Base-by-base conservation (phyloP, 371 early-diverging fungal genomes). In the Massospora cicadina region DNA sequence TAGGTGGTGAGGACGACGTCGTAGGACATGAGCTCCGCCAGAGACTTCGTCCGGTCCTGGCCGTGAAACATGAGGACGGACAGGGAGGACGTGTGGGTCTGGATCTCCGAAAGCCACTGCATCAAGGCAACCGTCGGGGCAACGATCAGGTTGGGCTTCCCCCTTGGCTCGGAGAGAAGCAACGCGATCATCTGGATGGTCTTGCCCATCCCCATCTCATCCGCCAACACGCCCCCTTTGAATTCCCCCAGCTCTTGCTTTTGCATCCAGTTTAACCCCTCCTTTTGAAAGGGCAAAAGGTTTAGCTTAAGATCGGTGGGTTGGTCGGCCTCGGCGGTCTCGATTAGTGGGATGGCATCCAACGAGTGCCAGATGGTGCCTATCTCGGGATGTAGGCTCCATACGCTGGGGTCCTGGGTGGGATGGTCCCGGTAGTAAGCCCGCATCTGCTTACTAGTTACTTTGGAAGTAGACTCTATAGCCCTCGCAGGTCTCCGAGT, bases 161-260 rank as follows among this genome's bases (percentile, higher is more conserved):
- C 72, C 10, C 71, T 72, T 1, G 73, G 76, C 33, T 81, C 82
- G 21, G 76, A 71, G 12, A 92, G 73, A 1, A 96, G 69, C 54
- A 97, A 76, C 0, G 93, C 79, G 53, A 98, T 93, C 29, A 90
- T 89, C 71, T 97, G 98, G 58, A 99, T 88, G 0, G 99, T 98
- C 74, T 99, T 99, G 17, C 99, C 98, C 93, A 98, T 91, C 2
- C 98, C 95, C 95, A 96, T 96, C 68, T 94, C 94, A 76, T 93
- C 93, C 71, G 81, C 79, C 43, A 70, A 13, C 24, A 74, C n/a
- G 17, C 55, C 64, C 0, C 54, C 53, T 66, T 70, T 70, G 72
- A 81, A 79, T 23, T 72, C 68, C 0, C 71, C 65, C 24, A 73
- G 66, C 67, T 93, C 93, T 66, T 91, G 91, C 56, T 77, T 71